These are phyloP conservation scores for Basidiobolus heterosporus DNA, from an alignment of 371 early-diverging fungal genomes.

Conservation along the genomic window DNA sequence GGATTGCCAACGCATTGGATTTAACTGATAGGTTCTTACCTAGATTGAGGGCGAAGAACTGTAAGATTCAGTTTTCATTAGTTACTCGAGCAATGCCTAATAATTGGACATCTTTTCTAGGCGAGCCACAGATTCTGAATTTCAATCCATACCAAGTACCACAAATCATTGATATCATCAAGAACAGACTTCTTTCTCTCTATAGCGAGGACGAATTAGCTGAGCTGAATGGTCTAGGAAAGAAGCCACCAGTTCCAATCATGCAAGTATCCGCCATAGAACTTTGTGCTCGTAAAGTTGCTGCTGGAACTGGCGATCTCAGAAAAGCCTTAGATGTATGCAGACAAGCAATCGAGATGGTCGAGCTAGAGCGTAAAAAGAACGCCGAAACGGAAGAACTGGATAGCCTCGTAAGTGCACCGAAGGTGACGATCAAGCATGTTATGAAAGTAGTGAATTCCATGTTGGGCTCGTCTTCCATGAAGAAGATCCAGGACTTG, in stretches of 20 bases:
- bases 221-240: constrained; percentile 5
- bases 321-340: constrained; percentile 83
- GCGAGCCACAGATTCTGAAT: constrained; percentile 59
- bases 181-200: constrained; percentile 38
- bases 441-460: constrained; percentile 48
- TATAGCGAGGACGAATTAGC: neutral
- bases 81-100: neutral
- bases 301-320: constrained; percentile 77
- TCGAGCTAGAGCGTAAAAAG: constrained; percentile 34
- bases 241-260: constrained; percentile 18
- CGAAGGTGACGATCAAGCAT: constrained; percentile 65
- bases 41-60: constrained; percentile 63
- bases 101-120: constrained; percentile 11
- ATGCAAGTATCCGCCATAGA: constrained; percentile 80
- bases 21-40: constrained; percentile 78
- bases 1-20: constrained; percentile 92
- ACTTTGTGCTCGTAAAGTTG: constrained; percentile 80
- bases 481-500: constrained; percentile 41
- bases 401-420: constrained; percentile 10
- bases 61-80: constrained; percentile 20
- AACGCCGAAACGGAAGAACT: neutral
- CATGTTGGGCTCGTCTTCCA: constrained; percentile 42
- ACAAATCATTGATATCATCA: constrained; percentile 71
- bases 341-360: constrained; percentile 65
- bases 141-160: constrained; percentile 70